Base-by-base conservation (phyloP, 176 grass and related monocot species). In the Puya raimondii region DNA sequence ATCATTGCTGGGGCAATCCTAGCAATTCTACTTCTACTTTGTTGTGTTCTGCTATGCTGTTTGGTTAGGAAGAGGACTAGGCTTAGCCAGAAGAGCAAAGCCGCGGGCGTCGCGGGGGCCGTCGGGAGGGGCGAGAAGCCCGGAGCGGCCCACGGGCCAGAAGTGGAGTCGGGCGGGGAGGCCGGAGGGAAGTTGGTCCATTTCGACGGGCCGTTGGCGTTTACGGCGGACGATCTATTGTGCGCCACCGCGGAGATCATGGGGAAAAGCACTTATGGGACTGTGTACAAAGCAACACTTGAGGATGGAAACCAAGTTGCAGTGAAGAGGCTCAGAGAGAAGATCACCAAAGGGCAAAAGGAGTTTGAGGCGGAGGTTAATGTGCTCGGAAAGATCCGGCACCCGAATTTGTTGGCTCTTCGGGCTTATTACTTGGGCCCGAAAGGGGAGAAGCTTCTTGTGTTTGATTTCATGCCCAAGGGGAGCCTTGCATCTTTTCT, bases 241-340 rank as follows among this genome's bases (percentile, higher is more conserved):
- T 88, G 85, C 14, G 89, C 89, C 3, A 87, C 84, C 0, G 84
- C 84, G 3, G 81, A 87, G 74, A 91, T 91, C 50, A 76, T 91
- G 78, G 84, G 88, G 12, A 91, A 91, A 74, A 91, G 83, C 83
- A 86, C 88, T 49, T 91, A 91, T 9, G 83, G 88, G 3, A 91
- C 88, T 0, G 88, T 84, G 66, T 91, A 91, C 78, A 86, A 80
- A 72, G 88, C 88, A 49, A 91, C 85, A 57, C 51, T 91, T 10
- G 88, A 91, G 65, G 88, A 91, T 59, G 69, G 88, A 65, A 87
- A 69, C 68, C 72, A 85, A 10, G 85, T 91, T 16, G 88, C 85
- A 11, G 88, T 91, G 14, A 91, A 91, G 73, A 53, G 89, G 0
- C 74, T 92, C 16, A 68, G 89, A 64, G 89, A 92, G 82, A 92